A percentile compares a stretch with the other conserved stretches of the same genome.
Evolutionary conservation across 257 asterid genomes (phyloP).

Genomic region (Scutellaria barbata): DNA sequence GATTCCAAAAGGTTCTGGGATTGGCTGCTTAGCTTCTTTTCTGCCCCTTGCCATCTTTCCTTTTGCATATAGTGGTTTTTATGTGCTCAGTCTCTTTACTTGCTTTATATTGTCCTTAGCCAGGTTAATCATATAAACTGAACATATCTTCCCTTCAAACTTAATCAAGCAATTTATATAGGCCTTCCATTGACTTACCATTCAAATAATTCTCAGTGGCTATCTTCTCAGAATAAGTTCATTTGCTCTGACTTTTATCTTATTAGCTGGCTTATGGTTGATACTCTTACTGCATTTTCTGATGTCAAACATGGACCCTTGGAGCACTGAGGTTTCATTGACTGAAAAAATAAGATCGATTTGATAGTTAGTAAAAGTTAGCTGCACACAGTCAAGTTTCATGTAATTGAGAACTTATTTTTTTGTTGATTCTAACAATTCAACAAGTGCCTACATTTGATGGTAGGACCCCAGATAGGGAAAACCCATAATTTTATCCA

Average conservation of each 20-base stretch:
- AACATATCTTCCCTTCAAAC: background rate
- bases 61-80: background rate
- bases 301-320: background rate
- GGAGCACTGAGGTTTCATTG: background rate
- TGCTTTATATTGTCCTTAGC: background rate
- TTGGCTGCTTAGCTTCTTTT: background rate
- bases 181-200: background rate
- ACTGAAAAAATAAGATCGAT: constrained; percentile 3
- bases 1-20: constrained; percentile 2
- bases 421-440: background rate
- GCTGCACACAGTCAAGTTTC: constrained; percentile 5
- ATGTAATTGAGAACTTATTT: constrained; percentile 4
- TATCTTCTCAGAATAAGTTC: constrained; percentile 11
- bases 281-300: background rate
- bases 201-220: background rate
- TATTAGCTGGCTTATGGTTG: background rate
- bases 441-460: constrained; percentile 4
- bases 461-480: constrained; percentile 22
- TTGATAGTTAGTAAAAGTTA: background rate
- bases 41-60: background rate
- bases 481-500: background rate
- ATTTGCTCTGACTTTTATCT: background rate
- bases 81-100: background rate
- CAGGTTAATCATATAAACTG: background rate
- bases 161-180: background rate